Percentiles rank a stretch among this genome's conserved stretches.
phyloP scores from a whole-genome alignment of 2,329 filamentous ascomycete genomes.

The Calonectria hongkongensis region DNA sequence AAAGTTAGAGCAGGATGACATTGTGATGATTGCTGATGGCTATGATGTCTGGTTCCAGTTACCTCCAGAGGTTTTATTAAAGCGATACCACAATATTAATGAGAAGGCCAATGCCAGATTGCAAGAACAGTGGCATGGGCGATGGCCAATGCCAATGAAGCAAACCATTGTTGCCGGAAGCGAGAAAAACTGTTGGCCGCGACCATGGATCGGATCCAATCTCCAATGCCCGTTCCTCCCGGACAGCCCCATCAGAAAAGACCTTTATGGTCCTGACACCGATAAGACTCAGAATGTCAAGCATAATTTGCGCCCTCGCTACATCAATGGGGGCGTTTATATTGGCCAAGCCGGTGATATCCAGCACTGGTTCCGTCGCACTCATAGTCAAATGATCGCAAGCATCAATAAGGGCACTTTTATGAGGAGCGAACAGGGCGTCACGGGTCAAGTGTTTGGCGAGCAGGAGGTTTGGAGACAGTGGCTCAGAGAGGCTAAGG shows the following conservation, averaged over 20 bases:
- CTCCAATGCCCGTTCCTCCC: constrained; percentile 47
- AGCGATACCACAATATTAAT: constrained; percentile 27
- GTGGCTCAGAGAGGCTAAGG: constrained; percentile 1
- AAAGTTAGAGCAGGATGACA: constrained; percentile 11
- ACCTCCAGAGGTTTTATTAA: constrained; percentile 15
- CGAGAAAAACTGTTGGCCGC: constrained; percentile 47
- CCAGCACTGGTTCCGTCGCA: constrained; percentile 48
- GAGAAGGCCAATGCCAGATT: constrained; percentile 18
- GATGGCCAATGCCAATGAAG: constrained; percentile 37
- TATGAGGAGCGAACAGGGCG: constrained; percentile 55
- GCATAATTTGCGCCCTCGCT: constrained; percentile 48
- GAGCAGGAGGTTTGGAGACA: constrained; percentile 51
- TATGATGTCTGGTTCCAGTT: constrained; percentile 31
- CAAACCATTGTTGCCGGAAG: constrained; percentile 47
- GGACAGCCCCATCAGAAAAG: constrained; percentile 41
- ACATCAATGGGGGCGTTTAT: constrained; percentile 54
- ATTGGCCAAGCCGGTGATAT: constrained; percentile 52
- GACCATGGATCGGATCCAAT: constrained; percentile 8
- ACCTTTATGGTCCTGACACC: constrained; percentile 47
- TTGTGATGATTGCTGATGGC: constrained; percentile 17
- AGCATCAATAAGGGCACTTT: constrained; percentile 6
- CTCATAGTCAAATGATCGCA: constrained; percentile 42
- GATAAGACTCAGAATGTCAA: constrained; percentile 16
- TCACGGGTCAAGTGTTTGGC: constrained; percentile 54
- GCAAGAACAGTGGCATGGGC: constrained; percentile 9